Conservation (phyloP, 1,139 yeast genomes). For the Hansenula sp. region DNA sequence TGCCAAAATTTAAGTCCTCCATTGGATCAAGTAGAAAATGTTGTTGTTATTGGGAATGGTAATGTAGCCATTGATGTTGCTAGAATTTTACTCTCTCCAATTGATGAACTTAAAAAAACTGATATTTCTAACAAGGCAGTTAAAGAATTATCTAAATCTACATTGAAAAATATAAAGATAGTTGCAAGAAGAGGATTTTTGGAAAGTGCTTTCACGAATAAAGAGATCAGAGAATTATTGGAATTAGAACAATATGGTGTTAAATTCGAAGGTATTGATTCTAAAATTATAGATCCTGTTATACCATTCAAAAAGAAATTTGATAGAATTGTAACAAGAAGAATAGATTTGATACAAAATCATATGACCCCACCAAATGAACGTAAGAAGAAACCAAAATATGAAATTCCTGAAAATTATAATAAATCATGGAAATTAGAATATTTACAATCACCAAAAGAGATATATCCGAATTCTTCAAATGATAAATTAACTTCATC, state of each 20-base stretch:
- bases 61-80: slow-evolving; percentile 96
- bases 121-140: slow-evolving; percentile 72
- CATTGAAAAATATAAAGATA: slow-evolving; percentile 60
- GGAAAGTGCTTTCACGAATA: slow-evolving; percentile 87
- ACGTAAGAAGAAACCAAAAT: slow-evolving; percentile 24
- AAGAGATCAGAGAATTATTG: slow-evolving; percentile 83
- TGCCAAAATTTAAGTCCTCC: slow-evolving; percentile 43
- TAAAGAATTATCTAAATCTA: slow-evolving; percentile 44
- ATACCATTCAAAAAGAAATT: slow-evolving; percentile 36
- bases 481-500: slow-evolving; percentile 38
- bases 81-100: slow-evolving; percentile 64
- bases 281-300: slow-evolving; percentile 37
- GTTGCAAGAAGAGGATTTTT: slow-evolving; percentile 83
- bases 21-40: slow-evolving; percentile 57
- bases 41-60: slow-evolving; percentile 91
- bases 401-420: slow-evolving; percentile 21
- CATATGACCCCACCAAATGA: slow-evolving; percentile 34
- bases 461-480: slow-evolving; percentile 37
- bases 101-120: slow-evolving; percentile 47
- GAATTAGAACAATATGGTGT: slow-evolving; percentile 55
- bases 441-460: slow-evolving; percentile 65
- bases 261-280: slow-evolving; percentile 50
- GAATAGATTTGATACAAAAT: slow-evolving; percentile 60
- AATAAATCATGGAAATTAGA: slow-evolving; percentile 62
- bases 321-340: slow-evolving; percentile 67